Percentiles rank a stretch among this genome's conserved stretches.
Evolutionary conservation across 345 rosid genomes (phyloP).

Genomic region (Gossypium sturtianum): DNA sequence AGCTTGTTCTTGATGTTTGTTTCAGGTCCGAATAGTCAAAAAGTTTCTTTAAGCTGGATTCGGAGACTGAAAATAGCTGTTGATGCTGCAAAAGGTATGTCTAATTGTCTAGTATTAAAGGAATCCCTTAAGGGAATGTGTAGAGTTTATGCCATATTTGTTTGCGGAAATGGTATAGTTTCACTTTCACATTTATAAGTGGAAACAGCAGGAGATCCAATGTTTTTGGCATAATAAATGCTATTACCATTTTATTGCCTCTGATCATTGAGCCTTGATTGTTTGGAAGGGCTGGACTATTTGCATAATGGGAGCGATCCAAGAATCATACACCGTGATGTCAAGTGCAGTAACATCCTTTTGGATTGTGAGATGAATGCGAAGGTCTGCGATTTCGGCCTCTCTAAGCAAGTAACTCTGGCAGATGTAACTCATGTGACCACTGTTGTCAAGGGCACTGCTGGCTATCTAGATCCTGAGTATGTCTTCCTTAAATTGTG

Average conservation of each 20-base stretch:
- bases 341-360: conserved; percentile 80
- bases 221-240: background rate
- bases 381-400: conserved; percentile 72
- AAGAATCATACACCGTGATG: conserved; percentile 79
- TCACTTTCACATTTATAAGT: background rate
- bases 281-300: conserved; percentile 69
- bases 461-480: conserved; percentile 98
- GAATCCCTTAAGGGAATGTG: background rate
- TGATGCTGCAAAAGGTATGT: conserved; percentile 87
- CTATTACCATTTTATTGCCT: background rate
- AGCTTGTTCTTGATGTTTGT: background rate
- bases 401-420: conserved; percentile 63
- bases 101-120: background rate
- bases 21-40: conserved; percentile 54
- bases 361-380: conserved; percentile 85
- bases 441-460: conserved; percentile 90
- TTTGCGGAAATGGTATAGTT: background rate
- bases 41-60: conserved; percentile 75
- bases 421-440: conserved; percentile 84
- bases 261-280: background rate
- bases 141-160: background rate
- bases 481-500: conserved; percentile 22
- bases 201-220: background rate
- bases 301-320: conserved; percentile 87
- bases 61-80: conserved; percentile 83